Base-by-base conservation (phyloP, 805 yeast species). In the Ogataea trehalophila region DNA sequence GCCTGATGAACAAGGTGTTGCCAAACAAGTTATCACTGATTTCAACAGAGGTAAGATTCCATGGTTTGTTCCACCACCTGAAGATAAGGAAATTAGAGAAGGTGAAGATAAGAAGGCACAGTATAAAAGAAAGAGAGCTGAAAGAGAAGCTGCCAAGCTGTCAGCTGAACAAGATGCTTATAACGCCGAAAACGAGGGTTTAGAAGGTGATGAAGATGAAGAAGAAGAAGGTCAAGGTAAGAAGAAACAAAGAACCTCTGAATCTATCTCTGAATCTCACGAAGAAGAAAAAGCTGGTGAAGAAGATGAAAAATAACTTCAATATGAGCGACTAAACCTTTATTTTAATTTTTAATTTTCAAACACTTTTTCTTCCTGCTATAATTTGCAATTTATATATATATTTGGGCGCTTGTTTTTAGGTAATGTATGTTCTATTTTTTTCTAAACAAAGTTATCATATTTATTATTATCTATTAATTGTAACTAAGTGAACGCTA, bases 11-110 rank as follows among this genome's bases (percentile, higher is more conserved):
- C 75, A 84, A 55, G 95, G 96, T 59, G 89, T 92, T 47, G 83
- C 98, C 37, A 92, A 90, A 67, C 84, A 85, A 61, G 85, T 92
- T 31, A 77, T 92, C 66, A 89, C 89, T 58, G 99, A 92, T 67
- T 92, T 92, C 75, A 92, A 90, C 70, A 80, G 99, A 69, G 99
- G 99, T 52, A 88, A 89, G 62, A 92, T 92, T 46, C 99, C 99
- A 22, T 92, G 99, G 99, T 92, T 92, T 65, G 88, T 88, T 33
- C 82, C 94, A 26, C 99, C 99, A 29, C 97, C 98, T 38, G 79
- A 83, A 56, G 87, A 80, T 52, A 76, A 71, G 23, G 83, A 77
- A 45, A 78, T 67, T 22, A 74, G 77, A 65, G 73, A 73, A 29
- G 87, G 82, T 39, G 83, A 71, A 48, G 84, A 76, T 59, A 76